Evolutionary conservation across 129 eudicot species (phyloP).

Genomic region (Artemisia tridentata): DNA sequence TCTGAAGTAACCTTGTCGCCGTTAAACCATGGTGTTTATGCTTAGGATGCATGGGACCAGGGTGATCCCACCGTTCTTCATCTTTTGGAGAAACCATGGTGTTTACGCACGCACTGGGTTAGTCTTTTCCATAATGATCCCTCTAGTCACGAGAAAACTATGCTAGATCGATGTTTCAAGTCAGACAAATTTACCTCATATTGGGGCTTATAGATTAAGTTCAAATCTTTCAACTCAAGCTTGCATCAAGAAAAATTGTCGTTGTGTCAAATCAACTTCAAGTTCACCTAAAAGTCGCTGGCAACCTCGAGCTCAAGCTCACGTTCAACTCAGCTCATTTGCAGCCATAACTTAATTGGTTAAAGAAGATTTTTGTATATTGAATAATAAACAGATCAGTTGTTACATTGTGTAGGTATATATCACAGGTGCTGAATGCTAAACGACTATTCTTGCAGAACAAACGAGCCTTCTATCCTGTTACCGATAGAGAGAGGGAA

Average conservation of each 20-base stretch:
- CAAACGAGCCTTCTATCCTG: constrained; percentile 84
- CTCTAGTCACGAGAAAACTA: too few species aligned
- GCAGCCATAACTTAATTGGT: background rate
- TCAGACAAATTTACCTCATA: background rate
- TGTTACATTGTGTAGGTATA: constrained; percentile 36
- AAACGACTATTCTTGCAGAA: constrained; percentile 62
- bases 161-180: too few species aligned
- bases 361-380: background rate
- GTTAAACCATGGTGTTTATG: too few species aligned
- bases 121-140: too few species aligned
- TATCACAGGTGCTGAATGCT: background rate
- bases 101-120: too few species aligned
- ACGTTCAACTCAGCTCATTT: constrained; percentile 10
- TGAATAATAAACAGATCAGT: constrained; percentile 10
- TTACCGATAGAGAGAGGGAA: constrained; percentile 59
- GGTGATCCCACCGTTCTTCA: too few species aligned
- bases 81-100: too few species aligned
- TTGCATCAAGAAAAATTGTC: background rate
- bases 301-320: background rate
- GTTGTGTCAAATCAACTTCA: background rate
- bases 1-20: too few species aligned
- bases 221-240: background rate
- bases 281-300: background rate
- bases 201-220: background rate
- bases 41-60: too few species aligned